Evolutionary conservation across 140 eudicot species (phyloP), one percentile per base, ranked within the genome.

Genomic region (Anethum foeniculum): DNA sequence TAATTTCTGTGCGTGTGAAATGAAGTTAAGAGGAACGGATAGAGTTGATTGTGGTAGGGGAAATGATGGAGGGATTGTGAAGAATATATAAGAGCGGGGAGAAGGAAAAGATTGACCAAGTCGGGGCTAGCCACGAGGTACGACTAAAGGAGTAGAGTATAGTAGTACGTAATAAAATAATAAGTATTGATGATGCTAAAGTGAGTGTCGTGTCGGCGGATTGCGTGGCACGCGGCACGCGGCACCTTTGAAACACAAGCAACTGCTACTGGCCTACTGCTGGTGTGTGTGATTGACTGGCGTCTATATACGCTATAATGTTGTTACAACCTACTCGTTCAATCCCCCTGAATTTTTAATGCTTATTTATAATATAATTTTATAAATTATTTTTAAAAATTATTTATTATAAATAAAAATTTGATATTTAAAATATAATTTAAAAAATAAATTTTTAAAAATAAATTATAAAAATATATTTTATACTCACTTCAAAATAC

Each of bases 171-270:
- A 56, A 52, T 49, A 49, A 14, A 49, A 15, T 49, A 3, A 3
- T 49, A 2, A 49, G 60, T 52, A 52, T 15, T 62, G 4, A 62
- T 62, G 36, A 25, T 62, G 69, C 10, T 54, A 62, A 62, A 2
- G 1, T 0, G 23, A 30, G 73, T 32, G 38, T 67, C 11, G 74
- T 32, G 74, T 68, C 74, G 74, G 23, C 74, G 43, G 43, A 34
- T 68, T 14, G 36, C 74, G 74, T 68, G 74, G 74, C 74, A 68
- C 74, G 74, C 74, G 74, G 74, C 74, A 68, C 74, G 74, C 74
- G 74, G 74, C 74, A 68, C 43, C 43, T 14, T 16, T 32, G 43
- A 68, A 68, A 68, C 72, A 28, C 71, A 27, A 27, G 73, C 21
- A 67, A 43, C 43, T 32, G 3, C n/a, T 30, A 67, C 49, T 46